phyloP scores from a whole-genome alignment of 2,329 filamentous ascomycete genomes.

The Claviceps cyperi region DNA sequence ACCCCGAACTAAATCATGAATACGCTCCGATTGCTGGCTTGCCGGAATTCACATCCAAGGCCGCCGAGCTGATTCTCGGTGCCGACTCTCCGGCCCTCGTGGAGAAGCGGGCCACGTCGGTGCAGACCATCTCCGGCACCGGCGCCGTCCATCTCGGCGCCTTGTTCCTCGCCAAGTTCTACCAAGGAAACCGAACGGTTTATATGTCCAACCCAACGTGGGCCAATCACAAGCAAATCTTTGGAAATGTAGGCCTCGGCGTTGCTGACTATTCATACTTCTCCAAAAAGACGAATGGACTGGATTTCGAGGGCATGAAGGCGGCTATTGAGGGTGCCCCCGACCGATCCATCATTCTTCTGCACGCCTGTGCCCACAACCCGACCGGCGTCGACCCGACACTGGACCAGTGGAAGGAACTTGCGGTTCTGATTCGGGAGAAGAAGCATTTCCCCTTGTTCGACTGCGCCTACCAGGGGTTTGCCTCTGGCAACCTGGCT shows the following conservation, averaged over 20 bases:
- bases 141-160: slow-evolving; percentile 88
- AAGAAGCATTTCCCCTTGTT: slow-evolving; percentile 95
- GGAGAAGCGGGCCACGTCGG: slow-evolving; percentile 65
- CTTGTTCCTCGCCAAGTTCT: slow-evolving; percentile 90
- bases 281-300: slow-evolving; percentile 70
- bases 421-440: slow-evolving; percentile 60
- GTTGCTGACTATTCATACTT: slow-evolving; percentile 90
- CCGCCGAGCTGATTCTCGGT: slow-evolving; percentile 81
- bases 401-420: slow-evolving; percentile 82
- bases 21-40: slow-evolving; percentile 94
- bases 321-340: slow-evolving; percentile 54
- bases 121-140: slow-evolving; percentile 95
- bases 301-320: slow-evolving; percentile 87
- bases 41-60: slow-evolving; percentile 70
- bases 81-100: slow-evolving; percentile 63
- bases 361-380: slow-evolving; percentile 96
- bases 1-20: slow-evolving; percentile 91
- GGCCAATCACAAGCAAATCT: slow-evolving; percentile 99
- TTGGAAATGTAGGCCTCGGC: slow-evolving; percentile 71
- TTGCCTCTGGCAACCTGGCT: slow-evolving; percentile 78
- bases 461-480: slow-evolving; percentile 94
- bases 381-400: slow-evolving; percentile 94
- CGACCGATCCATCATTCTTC: slow-evolving; percentile 68
- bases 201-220: slow-evolving; percentile 94
- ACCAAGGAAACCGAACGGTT: slow-evolving; percentile 56